phyloP scores from a whole-genome alignment of 1,284 basidiomycete genomes.

The Ceratobasidium sp. region DNA sequence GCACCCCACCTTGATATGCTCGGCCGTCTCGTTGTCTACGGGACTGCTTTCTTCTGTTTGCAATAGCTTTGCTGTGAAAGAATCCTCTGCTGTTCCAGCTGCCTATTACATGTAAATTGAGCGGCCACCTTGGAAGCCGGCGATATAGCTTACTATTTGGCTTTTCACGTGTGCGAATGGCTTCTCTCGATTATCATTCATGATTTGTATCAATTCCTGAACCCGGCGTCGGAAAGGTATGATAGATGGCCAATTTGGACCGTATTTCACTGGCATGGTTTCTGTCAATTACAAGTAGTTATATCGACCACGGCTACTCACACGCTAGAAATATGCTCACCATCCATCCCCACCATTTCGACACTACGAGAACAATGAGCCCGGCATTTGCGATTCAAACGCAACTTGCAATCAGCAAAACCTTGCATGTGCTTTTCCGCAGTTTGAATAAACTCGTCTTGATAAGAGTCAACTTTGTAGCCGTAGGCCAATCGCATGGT shows the following conservation, averaged over 20 bases:
- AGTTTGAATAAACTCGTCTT: not conserved
- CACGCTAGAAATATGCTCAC: not conserved
- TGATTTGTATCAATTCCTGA: not conserved
- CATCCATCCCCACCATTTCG: not conserved
- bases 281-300: not conserved
- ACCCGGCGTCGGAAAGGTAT: not conserved
- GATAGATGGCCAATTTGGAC: not conserved
- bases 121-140: too few relatives aligned
- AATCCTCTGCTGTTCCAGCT: slow-evolving; percentile 2
- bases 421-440: not conserved
- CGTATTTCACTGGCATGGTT: not conserved
- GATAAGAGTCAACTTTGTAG: not conserved
- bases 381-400: not conserved
- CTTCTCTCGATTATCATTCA: not conserved
- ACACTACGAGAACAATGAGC: not conserved
- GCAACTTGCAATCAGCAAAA: not conserved
- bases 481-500: not conserved
- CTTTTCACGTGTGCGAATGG: not conserved
- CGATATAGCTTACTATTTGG: not conserved
- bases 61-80: not conserved
- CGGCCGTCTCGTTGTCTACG: not conserved
- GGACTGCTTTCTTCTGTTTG: too few relatives aligned
- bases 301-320: not conserved
- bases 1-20: slow-evolving; percentile 8
- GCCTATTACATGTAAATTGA: too few relatives aligned